Evolutionary conservation across 192 early-diverging fungal species (phyloP).

Genomic region (Dissophora globulifera): DNA sequence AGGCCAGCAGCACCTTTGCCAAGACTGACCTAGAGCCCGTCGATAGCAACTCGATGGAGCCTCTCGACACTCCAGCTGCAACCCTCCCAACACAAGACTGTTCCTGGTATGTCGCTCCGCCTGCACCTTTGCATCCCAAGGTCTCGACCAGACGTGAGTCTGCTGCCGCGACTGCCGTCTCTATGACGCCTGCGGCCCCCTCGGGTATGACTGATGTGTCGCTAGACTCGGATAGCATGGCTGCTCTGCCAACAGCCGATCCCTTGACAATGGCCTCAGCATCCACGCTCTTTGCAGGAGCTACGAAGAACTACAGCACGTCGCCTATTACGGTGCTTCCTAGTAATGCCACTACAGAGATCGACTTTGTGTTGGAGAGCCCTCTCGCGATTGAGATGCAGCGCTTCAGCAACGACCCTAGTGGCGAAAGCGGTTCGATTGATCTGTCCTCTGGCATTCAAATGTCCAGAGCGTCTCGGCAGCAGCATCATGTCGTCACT

Average conservation of each 20-base stretch:
- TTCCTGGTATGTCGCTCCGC: constrained; percentile 2
- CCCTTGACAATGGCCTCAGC: not conserved
- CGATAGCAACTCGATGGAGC: not conserved
- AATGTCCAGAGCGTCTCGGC: not conserved
- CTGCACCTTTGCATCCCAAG: constrained; percentile 12
- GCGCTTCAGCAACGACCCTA: constrained; percentile 3
- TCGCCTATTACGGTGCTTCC: not conserved
- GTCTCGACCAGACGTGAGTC: constrained; percentile 5
- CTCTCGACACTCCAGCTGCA: not conserved
- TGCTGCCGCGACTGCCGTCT: not conserved
- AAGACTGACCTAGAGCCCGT: constrained; percentile 1
- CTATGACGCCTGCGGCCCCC: not conserved
- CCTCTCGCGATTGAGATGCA: constrained; percentile 21
- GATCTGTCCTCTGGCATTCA: too few species aligned
- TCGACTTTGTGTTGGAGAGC: constrained; percentile 18
- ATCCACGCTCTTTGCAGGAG: not conserved
- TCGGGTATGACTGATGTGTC: not conserved
- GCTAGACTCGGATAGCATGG: not conserved
- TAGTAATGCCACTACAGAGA: not conserved
- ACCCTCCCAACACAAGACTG: too few species aligned
- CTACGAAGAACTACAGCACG: not conserved
- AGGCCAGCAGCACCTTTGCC: too few species aligned
- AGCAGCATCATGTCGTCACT: not conserved
- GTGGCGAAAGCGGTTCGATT: not conserved
- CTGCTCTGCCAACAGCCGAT: not conserved